Evolutionary conservation across 176 grass and related monocot genomes (phyloP).

Genomic region (Lolium perenne): DNA sequence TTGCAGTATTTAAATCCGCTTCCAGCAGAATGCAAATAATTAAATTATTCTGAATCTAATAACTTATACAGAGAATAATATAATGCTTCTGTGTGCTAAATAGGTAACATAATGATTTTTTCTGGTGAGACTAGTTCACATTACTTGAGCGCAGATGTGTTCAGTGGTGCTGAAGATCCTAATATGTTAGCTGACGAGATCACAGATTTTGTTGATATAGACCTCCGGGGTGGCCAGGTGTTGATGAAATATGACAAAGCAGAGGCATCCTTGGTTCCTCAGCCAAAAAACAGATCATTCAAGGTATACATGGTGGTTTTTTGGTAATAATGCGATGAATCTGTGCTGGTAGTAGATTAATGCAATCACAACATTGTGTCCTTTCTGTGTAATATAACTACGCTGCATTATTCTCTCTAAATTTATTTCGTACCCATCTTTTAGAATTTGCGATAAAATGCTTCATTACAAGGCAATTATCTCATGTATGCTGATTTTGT

Average conservation of each 20-base stretch:
- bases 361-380: neutral
- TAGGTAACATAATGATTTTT: neutral
- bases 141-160: constrained; percentile 3
- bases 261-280: neutral
- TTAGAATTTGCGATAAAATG: neutral
- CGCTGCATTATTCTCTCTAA: constrained; percentile 4
- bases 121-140: constrained; percentile 22
- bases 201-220: constrained; percentile 17
- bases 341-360: neutral
- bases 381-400: neutral
- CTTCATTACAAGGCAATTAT: neutral
- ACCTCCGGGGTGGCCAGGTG: constrained; percentile 3
- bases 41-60: neutral
- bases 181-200: neutral
- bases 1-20: constrained; percentile 1
- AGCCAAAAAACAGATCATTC: constrained; percentile 47
- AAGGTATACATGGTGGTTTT: constrained; percentile 42
- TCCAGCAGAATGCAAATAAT: neutral
- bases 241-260: neutral
- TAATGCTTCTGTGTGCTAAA: constrained; percentile 27
- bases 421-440: constrained; percentile 4
- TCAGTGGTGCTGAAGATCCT: neutral
- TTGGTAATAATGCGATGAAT: neutral
- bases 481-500: neutral
- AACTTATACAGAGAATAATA: constrained; percentile 1